Evolutionary conservation across 2,329 filamentous ascomycete genomes (phyloP), one percentile per base, ranked within the genome.

Genomic region (Pleochaeta shiraiana): DNA sequence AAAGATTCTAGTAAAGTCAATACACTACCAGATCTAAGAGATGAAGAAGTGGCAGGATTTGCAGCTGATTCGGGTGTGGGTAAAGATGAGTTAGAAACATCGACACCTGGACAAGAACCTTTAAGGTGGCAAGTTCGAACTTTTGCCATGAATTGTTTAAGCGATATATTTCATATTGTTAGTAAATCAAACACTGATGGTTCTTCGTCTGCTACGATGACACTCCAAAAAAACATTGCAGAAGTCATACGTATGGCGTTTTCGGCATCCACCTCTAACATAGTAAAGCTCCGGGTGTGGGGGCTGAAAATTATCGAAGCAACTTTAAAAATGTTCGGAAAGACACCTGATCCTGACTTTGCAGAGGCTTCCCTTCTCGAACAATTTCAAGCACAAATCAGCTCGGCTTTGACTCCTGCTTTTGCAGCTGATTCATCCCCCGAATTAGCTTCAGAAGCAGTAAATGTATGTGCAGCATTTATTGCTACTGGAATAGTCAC

Each of bases 301-400:
- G 93, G 93, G 30, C 76, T 98, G 67, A 91, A 91, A 73, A 95
- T 98, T 64, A 90, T 98, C 64, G 91, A 95, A 66, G 88, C 91
- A 65, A 84, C 97, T 11, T 78, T 98, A 63, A 95, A 91, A 78
- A 90, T 96, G 79, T 98, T 98, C 76, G 93, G 93, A 64, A 92
- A 90, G 72, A 90, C 88, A 1, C 88, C 92, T 1, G 93, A 98
- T 75, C 95, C 93, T 0, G 93, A 98, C 73, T 98, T 98, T 72
- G 83, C 92, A n/a, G 93, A 98, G 75, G 93, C 88, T 0, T 95
- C 95, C 75, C 79, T 98, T 19, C 80, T 98, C 3, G 95, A 98
- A 74, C 93, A 98, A 74, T 98, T 98, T 71, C 95, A 98, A 75
- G 93, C 93, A 4, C 93, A 98, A 73, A 98, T 98, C 72, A 91